Percentiles rank a stretch among this genome's conserved stretches.
phyloP scores from a whole-genome alignment of 2,329 filamentous ascomycete species.

The Arthrobotrys sphaeroides region DNA sequence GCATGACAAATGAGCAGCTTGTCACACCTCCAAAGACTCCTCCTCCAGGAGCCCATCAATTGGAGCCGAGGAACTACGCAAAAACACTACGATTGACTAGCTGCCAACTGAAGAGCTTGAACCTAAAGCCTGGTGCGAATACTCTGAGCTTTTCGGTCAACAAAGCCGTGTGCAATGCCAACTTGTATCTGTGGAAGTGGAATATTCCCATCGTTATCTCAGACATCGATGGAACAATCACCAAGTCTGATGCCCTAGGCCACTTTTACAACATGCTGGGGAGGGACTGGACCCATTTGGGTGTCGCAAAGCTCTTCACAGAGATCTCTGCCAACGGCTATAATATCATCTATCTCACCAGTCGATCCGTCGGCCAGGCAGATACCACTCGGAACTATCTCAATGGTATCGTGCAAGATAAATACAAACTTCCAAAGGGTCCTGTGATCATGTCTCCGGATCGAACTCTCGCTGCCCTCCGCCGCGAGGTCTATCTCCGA shows the following conservation, averaged over 20 bases:
- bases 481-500: constrained; percentile 87
- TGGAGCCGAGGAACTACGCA: constrained; percentile 80
- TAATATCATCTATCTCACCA: constrained; percentile 98
- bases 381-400: constrained; percentile 90
- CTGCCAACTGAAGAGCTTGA: constrained; percentile 87
- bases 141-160: constrained; percentile 97
- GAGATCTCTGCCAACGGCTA: constrained; percentile 96
- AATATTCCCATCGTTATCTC: constrained; percentile 95
- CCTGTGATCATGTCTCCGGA: constrained; percentile 96
- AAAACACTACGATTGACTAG: constrained; percentile 95
- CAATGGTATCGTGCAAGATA: constrained; percentile 86
- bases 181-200: constrained; percentile 92
- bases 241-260: constrained; percentile 92
- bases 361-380: constrained; percentile 89
- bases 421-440: constrained; percentile 83
- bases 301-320: constrained; percentile 95
- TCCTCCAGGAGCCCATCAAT: constrained; percentile 16
- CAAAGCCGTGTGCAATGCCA: constrained; percentile 86
- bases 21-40: constrained; percentile 59
- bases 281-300: constrained; percentile 95
- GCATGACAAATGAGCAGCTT: constrained; percentile 73
- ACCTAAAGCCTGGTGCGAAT: constrained; percentile 86
- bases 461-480: constrained; percentile 87
- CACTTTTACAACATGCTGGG: constrained; percentile 97
- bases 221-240: constrained; percentile 98